A percentile compares a stretch with the other conserved stretches of the same genome.
Conservation (phyloP, 1,139 yeast genomes). For the Yamadazyma dushanensis region DNA sequence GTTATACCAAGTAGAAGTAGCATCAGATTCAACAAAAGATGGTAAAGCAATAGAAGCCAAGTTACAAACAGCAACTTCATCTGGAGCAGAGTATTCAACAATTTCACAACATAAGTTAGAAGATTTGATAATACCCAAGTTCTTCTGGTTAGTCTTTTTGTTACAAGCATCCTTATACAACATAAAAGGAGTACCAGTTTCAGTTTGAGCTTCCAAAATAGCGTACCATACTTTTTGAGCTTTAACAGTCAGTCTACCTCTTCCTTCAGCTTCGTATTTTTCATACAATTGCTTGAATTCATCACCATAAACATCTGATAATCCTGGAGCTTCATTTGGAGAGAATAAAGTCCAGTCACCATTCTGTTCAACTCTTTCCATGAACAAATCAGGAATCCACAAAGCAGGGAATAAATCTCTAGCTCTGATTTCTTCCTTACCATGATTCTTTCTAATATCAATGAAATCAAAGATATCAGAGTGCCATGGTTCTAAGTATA, state of each 20-base stretch:
- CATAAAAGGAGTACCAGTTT: conserved; percentile 93
- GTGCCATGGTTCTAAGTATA: conserved; percentile 92
- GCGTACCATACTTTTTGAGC: conserved; percentile 91
- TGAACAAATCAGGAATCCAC: conserved; percentile 88
- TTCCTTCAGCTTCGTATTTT: conserved; percentile 68
- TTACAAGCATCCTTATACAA: conserved; percentile 88
- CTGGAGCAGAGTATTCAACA: conserved; percentile 84
- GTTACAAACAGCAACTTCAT: conserved; percentile 90
- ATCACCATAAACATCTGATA: conserved; percentile 76
- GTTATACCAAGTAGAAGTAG: conserved; percentile 43
- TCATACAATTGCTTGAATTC: conserved; percentile 74
- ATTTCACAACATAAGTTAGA: conserved; percentile 90
- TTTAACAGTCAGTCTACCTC: conserved; percentile 69
- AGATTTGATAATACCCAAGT: conserved; percentile 82
- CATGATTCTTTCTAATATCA: conserved; percentile 85
- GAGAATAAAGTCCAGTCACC: conserved; percentile 84
- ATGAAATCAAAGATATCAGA: conserved; percentile 81
- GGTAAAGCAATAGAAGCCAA: conserved; percentile 87
- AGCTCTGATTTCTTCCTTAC: conserved; percentile 88
- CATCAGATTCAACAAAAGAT: conserved; percentile 54
- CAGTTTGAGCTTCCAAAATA: conserved; percentile 85
- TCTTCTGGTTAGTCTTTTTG: conserved; percentile 79
- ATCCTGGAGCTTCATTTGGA: conserved; percentile 86
- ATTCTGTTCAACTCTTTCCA: conserved; percentile 81
- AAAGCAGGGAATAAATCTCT: conserved; percentile 89